A percentile compares a stretch with the other conserved stretches of the same genome.
These are phyloP conservation scores for Sporothrix variecibatus DNA, from an alignment of 2,329 filamentous ascomycete species.

Conservation along the genomic window DNA sequence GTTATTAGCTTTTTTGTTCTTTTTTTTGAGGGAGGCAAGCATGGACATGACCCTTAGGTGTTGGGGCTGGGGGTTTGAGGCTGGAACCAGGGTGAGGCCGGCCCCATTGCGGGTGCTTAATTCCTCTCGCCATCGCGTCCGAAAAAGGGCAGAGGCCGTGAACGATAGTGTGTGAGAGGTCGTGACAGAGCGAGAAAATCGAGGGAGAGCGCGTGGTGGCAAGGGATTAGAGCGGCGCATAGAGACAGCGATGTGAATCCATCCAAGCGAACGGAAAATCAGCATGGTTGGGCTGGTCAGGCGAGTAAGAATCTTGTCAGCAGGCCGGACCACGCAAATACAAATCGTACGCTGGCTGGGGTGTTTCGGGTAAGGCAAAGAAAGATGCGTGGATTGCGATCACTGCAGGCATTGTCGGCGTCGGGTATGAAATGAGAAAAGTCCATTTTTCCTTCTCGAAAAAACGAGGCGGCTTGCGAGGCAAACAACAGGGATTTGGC, in stretches of 20 bases:
- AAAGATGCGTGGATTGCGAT: slow-evolving; percentile 13
- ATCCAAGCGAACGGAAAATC: slow-evolving; percentile 16
- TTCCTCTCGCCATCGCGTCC: not conserved
- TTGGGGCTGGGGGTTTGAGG: slow-evolving; percentile 11
- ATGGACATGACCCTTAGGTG: not conserved
- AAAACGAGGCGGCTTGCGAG: not conserved
- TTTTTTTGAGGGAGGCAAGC: not conserved
- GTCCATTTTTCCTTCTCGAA: not conserved
- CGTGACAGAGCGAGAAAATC: not conserved
- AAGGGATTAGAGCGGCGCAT: slow-evolving; percentile 2
- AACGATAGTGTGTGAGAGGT: not conserved
- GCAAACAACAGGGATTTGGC: not conserved
- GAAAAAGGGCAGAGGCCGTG: not conserved
- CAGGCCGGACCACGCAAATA: not conserved
- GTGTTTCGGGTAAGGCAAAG: slow-evolving; percentile 11
- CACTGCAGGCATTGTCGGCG: slow-evolving; percentile 22
- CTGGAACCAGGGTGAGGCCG: slow-evolving; percentile 9
- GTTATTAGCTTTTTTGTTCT: not conserved
- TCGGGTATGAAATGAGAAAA: not conserved
- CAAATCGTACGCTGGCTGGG: not conserved
- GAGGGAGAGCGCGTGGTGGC: not conserved
- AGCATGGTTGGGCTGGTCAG: not conserved
- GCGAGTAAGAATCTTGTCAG: not conserved
- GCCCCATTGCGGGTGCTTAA: not conserved
- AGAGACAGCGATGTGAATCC: slow-evolving; percentile 11